Evolutionary conservation across 257 asterid genomes (phyloP), one percentile per base, ranked within the genome.

Genomic region (Orobanche coerulescens): DNA sequence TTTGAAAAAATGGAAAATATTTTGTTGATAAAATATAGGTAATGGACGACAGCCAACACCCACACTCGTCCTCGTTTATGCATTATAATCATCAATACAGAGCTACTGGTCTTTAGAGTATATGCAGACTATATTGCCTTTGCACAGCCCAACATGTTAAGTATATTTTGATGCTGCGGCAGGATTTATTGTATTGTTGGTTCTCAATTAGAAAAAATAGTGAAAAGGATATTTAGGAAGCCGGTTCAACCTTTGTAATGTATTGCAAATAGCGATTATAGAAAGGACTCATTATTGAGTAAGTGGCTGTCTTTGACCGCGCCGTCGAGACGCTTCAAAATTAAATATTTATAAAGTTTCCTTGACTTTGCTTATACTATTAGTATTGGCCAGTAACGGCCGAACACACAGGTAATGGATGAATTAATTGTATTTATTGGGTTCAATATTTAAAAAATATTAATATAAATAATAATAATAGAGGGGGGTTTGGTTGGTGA

Each of bases 21-120:
- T 58, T 64, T 59, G 26, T 13, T 72, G 58, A 37, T 66, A 62
- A 68, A 6, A 49, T 56, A 23, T 57, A 81, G 88, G 84, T 67
- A 25, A 76, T 81, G 77, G 76, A 72, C 59, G 88, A 76, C 40
- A 61, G 64, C 72, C 81, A 71, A 50, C 73, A 71, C 67, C 76
- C 71, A 10, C 75, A 74, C 69, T 49, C 87, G 18, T 75, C 88
- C 68, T 69, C 84, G 1, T 76, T 78, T 76, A 60, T 73, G 77
- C 81, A 76, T 65, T 76, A 68, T 57, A 69, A 57, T 71, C 84
- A 69, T 56, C 71, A 81, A 73, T 78, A 76, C 79, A 49, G 84
- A 71, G 77, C 88, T 66, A 61, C 82, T 15, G 83, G 80, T 58
- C 80, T 76, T 50, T 80, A 76, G 58, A 46, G 25, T 42, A 39